Conservation (phyloP, 148 eudicot genomes). For the Cornus kousa region DNA sequence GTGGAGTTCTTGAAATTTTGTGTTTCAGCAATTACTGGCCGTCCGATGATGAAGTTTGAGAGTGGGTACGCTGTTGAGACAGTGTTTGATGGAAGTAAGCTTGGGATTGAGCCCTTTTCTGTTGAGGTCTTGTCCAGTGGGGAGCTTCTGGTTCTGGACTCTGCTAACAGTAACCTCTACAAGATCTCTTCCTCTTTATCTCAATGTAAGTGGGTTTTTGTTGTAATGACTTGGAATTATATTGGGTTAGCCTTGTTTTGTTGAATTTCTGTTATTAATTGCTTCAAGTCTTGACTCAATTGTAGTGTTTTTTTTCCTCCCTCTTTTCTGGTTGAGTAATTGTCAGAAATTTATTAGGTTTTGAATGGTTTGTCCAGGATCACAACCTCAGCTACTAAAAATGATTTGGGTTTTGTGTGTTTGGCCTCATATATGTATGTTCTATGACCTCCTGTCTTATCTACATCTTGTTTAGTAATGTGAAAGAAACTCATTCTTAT, state of each 20-base stretch:
- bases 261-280: background rate
- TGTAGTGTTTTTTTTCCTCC: background rate
- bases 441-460: background rate
- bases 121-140: constrained; percentile 80
- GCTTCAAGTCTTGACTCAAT: background rate
- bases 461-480: background rate
- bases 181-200: constrained; percentile 86
- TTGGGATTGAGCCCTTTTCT: constrained; percentile 87
- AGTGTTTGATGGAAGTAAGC: constrained; percentile 98
- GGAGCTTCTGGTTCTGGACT: constrained; percentile 92
- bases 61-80: constrained; percentile 92
- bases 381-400: constrained; percentile 8
- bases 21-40: constrained; percentile 64
- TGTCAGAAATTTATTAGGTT: constrained; percentile 17
- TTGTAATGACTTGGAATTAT: background rate
- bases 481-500: background rate
- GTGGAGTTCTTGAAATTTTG: constrained; percentile 12
- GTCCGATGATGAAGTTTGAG: constrained; percentile 95
- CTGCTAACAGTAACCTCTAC: constrained; percentile 89
- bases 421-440: background rate
- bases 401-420: constrained; percentile 3
- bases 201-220: constrained; percentile 56
- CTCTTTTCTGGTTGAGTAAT: background rate
- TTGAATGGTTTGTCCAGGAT: constrained; percentile 12
- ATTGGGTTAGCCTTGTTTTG: background rate